Percentiles rank a stretch among this genome's conserved stretches.
Conservation (phyloP, 108 stramenopile genomes). For the Skeletonema costatum region DNA sequence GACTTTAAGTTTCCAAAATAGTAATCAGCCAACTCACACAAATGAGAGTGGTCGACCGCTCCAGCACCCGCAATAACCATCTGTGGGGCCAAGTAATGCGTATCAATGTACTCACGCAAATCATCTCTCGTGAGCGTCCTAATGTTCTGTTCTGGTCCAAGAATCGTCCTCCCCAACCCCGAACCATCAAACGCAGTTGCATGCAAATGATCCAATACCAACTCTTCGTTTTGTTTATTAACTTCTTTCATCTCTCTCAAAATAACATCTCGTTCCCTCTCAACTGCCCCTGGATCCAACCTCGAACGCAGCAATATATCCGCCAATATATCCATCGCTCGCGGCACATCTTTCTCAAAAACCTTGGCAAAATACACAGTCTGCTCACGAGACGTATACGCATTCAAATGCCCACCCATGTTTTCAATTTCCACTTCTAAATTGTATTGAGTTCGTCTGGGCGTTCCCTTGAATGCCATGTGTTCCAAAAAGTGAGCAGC, state of each 20-base stretch:
- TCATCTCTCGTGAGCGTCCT: constrained; percentile 80
- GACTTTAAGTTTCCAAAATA: constrained; percentile 90
- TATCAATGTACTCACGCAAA: constrained; percentile 89
- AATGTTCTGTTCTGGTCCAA: constrained; percentile 96
- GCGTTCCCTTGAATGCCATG: constrained; percentile 99
- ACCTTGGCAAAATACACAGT: constrained; percentile 99
- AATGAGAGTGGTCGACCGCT: constrained; percentile 88
- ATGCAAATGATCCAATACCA: constrained; percentile 98
- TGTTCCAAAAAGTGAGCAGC: constrained; percentile 99
- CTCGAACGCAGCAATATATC: constrained; percentile 95
- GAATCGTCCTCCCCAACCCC: constrained; percentile 96
- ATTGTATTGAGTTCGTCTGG: constrained; percentile 86
- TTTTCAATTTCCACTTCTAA: constrained; percentile 99
- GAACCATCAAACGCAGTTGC: constrained; percentile 95
- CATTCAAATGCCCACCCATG: constrained; percentile 99
- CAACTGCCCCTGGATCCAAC: constrained; percentile 87
- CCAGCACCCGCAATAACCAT: constrained; percentile 99
- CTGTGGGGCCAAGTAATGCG: constrained; percentile 98
- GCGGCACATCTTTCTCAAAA: constrained; percentile 93
- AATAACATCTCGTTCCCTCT: constrained; percentile 97
- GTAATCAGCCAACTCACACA: constrained; percentile 88
- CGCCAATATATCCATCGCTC: constrained; percentile 95
- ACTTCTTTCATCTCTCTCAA: constrained; percentile 99
- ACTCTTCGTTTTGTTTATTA: constrained; percentile 98
- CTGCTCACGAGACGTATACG: constrained; percentile 98